phyloP scores from a whole-genome alignment of 495 filamentous ascomycete genomes.

The Neurospora sp. region DNA sequence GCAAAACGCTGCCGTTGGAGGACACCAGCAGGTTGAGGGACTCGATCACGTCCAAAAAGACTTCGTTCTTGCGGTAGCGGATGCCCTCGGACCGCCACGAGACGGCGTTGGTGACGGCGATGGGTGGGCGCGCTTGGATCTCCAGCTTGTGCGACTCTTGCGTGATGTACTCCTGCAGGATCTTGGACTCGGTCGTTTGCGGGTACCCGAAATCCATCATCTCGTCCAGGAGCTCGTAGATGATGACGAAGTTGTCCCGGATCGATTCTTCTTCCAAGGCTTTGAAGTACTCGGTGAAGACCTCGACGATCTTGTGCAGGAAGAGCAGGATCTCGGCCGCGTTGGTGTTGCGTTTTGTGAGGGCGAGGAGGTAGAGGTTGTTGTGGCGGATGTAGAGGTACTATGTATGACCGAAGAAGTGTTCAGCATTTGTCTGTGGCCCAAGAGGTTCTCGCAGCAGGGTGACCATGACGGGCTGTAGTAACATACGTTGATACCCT shows the following conservation, averaged over 20 bases:
- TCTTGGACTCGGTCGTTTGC: conserved; percentile 98
- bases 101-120: conserved; percentile 97
- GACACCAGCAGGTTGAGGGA: conserved; percentile 94
- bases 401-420: conserved; percentile 29
- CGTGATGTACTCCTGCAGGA: conserved; percentile 98
- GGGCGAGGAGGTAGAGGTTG: conserved; percentile 96
- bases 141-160: conserved; percentile 99
- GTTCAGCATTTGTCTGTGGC: conserved; percentile 1
- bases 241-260: conserved; percentile 98
- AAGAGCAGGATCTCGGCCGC: conserved; percentile 97
- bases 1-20: conserved; percentile 87
- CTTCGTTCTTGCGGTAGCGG: conserved; percentile 73
- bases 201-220: conserved; percentile 99
- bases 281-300: conserved; percentile 99
- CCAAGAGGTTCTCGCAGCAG: background rate
- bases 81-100: conserved; percentile 98
- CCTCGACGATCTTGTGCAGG: conserved; percentile 95
- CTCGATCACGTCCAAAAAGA: conserved; percentile 96
- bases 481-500: conserved; percentile 84
- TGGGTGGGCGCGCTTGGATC: conserved; percentile 96
- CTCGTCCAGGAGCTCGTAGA: conserved; percentile 97
- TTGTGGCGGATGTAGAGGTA: conserved; percentile 99
- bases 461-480: background rate
- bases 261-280: conserved; percentile 98
- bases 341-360: conserved; percentile 98